These are phyloP conservation scores for Fusarium citri DNA, from an alignment of 2,329 filamentous ascomycete species.

Conservation along the genomic window DNA sequence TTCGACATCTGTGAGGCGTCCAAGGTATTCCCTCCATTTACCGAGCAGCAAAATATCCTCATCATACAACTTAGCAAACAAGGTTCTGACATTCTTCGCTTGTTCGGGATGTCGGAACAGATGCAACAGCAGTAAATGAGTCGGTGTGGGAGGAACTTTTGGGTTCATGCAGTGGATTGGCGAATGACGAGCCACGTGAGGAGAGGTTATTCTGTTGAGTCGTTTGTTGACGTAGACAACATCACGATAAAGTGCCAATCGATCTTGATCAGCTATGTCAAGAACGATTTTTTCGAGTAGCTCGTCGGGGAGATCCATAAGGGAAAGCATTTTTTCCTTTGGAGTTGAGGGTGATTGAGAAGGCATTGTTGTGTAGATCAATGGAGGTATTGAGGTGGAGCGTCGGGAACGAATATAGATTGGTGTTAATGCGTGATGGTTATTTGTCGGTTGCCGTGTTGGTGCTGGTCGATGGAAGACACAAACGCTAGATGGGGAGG, in stretches of 20 bases:
- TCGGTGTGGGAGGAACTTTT: background rate
- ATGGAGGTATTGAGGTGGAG: no score
- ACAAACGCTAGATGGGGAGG: no score
- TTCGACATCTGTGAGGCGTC: background rate
- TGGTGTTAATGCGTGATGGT: no score
- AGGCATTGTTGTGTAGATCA: no score
- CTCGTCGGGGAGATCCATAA: background rate
- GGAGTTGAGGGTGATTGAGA: no score
- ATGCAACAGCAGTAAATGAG: no score
- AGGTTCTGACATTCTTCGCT: background rate
- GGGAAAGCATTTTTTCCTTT: background rate
- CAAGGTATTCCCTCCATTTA: background rate
- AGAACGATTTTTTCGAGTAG: background rate
- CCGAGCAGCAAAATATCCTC: background rate
- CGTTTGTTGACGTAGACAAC: background rate
- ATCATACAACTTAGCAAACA: background rate
- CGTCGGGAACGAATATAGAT: no score
- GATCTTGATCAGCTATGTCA: background rate
- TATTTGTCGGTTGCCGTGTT: no score
- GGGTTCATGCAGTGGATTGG: background rate
- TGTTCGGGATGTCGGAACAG: no score
- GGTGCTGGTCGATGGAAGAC: no score
- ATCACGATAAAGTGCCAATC: fast-evolving
- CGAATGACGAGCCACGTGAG: background rate
- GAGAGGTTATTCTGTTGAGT: background rate